Percentiles rank a stretch among this genome's conserved stretches.
Evolutionary conservation across 2,329 filamentous ascomycete genomes (phyloP).

Genomic region (Curvularia verruculosa): DNA sequence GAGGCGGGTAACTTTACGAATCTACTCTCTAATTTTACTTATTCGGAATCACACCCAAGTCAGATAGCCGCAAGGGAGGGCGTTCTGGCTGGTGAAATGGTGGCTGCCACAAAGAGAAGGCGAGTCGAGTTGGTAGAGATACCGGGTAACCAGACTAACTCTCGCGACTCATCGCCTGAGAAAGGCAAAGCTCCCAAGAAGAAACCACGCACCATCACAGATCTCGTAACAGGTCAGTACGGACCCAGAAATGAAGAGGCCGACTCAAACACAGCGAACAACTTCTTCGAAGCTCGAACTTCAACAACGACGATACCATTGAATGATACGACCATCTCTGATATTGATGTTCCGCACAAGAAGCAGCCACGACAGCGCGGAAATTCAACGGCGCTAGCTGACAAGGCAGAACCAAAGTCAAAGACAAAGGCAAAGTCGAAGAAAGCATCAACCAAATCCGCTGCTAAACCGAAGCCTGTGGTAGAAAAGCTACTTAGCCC

Average conservation of each 20-base stretch:
- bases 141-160: slow-evolving; percentile 29
- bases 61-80: slow-evolving; percentile 9
- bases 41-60: slow-evolving; percentile 23
- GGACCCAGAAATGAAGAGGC: slow-evolving; percentile 15
- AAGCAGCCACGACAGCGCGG: slow-evolving; percentile 33
- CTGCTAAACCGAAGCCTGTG: slow-evolving; percentile 34
- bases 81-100: slow-evolving; percentile 8
- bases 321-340: slow-evolving; percentile 27
- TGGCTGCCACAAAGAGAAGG: slow-evolving; percentile 34
- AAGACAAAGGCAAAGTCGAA: slow-evolving; percentile 31
- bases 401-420: slow-evolving; percentile 17
- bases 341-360: slow-evolving; percentile 15
- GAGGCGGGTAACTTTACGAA: slow-evolving; percentile 28
- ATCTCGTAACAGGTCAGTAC: slow-evolving; percentile 47
- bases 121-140: slow-evolving; percentile 41
- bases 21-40: slow-evolving; percentile 40
- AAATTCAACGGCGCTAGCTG: slow-evolving; percentile 21
- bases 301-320: slow-evolving; percentile 33
- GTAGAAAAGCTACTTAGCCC: slow-evolving; percentile 49
- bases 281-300: slow-evolving; percentile 34
- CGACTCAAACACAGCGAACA: slow-evolving; percentile 14
- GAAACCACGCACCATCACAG: slow-evolving; percentile 49
- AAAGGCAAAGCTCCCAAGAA: slow-evolving; percentile 47
- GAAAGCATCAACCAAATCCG: slow-evolving; percentile 32
- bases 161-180: slow-evolving; percentile 34